Percentiles rank a stretch among this genome's conserved stretches.
Conservation (phyloP, 2,329 filamentous ascomycete genomes). For the Aspergillus uvarum region DNA sequence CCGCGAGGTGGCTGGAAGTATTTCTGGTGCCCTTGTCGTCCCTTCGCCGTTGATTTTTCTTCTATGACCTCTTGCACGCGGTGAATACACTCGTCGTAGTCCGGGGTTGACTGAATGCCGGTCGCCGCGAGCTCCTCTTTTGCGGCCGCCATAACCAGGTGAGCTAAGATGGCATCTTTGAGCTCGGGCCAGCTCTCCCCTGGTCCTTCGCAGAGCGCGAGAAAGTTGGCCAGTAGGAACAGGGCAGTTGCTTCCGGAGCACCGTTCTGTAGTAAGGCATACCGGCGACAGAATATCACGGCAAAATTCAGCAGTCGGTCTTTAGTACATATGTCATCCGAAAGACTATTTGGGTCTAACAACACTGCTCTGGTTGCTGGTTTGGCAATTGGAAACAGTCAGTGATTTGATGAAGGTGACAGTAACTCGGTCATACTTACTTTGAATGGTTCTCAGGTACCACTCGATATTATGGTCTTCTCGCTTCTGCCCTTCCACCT, state of each 20-base stretch:
- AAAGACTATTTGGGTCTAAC: constrained; percentile 38
- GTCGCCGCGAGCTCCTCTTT: constrained; percentile 50
- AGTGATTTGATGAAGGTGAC: background rate
- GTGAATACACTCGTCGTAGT: constrained; percentile 46
- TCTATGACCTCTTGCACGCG: constrained; percentile 42
- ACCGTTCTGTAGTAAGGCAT: constrained; percentile 19
- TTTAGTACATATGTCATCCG: constrained; percentile 48
- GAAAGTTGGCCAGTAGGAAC: constrained; percentile 50
- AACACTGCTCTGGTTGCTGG: constrained; percentile 48
- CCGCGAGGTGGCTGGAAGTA: constrained; percentile 21
- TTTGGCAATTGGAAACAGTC: constrained; percentile 4
- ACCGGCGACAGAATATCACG: constrained; percentile 42
- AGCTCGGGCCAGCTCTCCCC: constrained; percentile 28
- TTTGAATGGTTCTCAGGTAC: constrained; percentile 25
- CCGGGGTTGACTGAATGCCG: constrained; percentile 37
- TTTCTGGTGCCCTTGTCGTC: constrained; percentile 16
- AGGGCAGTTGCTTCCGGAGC: constrained; percentile 23
- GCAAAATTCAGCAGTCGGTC: constrained; percentile 50
- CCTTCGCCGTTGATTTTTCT: constrained; percentile 36
- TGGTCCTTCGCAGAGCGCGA: constrained; percentile 47
- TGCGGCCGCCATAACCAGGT: constrained; percentile 52
- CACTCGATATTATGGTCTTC: constrained; percentile 22
- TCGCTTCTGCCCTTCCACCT: constrained; percentile 5
- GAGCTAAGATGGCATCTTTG: constrained; percentile 45
- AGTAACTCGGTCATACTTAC: constrained; percentile 23